These are phyloP conservation scores for Termitomyces sp. DNA, from an alignment of 768 basidiomycete species.

Conservation along the genomic window DNA sequence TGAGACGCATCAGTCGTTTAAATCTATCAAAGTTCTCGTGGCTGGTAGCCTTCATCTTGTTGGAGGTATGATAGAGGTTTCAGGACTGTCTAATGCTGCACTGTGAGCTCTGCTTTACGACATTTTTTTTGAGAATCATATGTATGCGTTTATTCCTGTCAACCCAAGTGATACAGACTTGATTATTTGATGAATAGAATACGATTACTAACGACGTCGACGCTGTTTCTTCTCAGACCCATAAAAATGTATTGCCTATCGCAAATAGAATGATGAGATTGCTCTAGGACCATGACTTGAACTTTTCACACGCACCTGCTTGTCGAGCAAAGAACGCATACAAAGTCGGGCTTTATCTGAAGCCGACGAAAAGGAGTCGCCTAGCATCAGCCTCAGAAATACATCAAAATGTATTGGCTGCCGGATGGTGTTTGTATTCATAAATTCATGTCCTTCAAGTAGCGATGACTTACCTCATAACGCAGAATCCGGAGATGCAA, in stretches of 20 bases:
- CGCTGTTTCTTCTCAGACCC: slow-evolving; percentile 28
- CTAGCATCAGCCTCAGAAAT: slow-evolving; percentile 39
- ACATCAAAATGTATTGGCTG: slow-evolving; percentile 57
- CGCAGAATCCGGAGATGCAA: slow-evolving; percentile 56
- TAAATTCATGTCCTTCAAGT: not conserved
- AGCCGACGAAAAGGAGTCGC: slow-evolving; percentile 14
- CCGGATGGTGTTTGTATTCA: not conserved
- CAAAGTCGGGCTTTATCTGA: slow-evolving; percentile 29
- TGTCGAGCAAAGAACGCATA: slow-evolving; percentile 49
- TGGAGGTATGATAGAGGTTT: slow-evolving; percentile 90
- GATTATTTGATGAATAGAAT: not conserved
- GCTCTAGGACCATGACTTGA: not conserved
- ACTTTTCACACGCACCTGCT: slow-evolving; percentile 33
- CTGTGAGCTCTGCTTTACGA: slow-evolving; percentile 27
- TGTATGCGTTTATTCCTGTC: not conserved
- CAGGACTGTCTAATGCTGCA: slow-evolving; percentile 67
- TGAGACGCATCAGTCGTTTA: slow-evolving; percentile 30
- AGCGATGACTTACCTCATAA: slow-evolving; percentile 45
- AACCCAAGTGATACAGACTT: not conserved
- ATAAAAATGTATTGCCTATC: slow-evolving; percentile 52
- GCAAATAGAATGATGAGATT: not conserved
- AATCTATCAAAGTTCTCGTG: slow-evolving; percentile 61
- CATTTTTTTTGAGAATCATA: not conserved
- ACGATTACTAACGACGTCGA: not conserved
- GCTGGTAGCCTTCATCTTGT: slow-evolving; percentile 91